Evolutionary conservation across 345 rosid species (phyloP).

Genomic region (Sisymbrium irio): DNA sequence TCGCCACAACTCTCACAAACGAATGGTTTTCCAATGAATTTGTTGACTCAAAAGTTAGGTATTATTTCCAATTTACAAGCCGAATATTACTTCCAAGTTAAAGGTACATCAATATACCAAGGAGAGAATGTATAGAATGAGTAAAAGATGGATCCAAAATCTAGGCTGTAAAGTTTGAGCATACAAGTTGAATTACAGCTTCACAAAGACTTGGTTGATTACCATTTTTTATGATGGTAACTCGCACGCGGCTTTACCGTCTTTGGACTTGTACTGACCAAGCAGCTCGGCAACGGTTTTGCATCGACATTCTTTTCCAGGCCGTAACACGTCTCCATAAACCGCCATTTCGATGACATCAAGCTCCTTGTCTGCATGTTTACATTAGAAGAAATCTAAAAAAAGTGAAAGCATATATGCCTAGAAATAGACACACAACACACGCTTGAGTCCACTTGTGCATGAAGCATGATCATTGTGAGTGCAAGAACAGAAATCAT

Average conservation of each 20-base stretch:
- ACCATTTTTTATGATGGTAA: constrained; percentile 46
- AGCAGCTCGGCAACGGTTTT: constrained; percentile 84
- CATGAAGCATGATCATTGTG: constrained; percentile 9
- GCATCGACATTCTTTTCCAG: constrained; percentile 92
- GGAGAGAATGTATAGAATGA: background rate
- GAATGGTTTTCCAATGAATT: constrained; percentile 5
- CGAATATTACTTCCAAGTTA: background rate
- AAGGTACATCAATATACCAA: background rate
- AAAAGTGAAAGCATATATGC: background rate
- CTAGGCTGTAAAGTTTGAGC: background rate
- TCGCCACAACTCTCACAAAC: background rate
- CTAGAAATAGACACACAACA: background rate
- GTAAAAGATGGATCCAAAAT: background rate
- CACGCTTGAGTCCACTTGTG: background rate
- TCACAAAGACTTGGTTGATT: constrained; percentile 8
- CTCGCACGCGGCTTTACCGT: constrained; percentile 61
- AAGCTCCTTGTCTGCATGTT: constrained; percentile 73
- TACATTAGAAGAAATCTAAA: background rate
- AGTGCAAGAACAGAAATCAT: background rate
- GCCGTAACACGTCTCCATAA: constrained; percentile 83
- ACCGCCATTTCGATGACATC: constrained; percentile 97
- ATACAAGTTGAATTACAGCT: constrained; percentile 12
- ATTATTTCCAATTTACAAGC: too few species aligned
- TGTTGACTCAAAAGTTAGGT: constrained; percentile 2
- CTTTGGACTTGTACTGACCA: constrained; percentile 71